Percentiles rank a stretch among this genome's conserved stretches.
Conservation (phyloP, 2,329 filamentous ascomycete species). For the Calonectria honghensis region DNA sequence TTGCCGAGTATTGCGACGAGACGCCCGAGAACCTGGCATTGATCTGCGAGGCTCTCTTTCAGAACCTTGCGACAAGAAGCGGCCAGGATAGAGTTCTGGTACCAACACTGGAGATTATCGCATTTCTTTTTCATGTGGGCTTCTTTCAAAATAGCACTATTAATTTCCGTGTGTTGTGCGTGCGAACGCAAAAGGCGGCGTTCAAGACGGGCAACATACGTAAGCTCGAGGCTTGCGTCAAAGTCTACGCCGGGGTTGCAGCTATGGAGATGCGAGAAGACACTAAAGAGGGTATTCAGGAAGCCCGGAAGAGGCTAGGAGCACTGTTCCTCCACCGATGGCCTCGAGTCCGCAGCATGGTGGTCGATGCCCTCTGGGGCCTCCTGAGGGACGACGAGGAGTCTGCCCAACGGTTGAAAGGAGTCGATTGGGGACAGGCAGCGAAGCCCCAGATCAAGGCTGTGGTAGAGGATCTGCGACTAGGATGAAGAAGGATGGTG, state of each 20-base stretch:
- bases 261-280: constrained; percentile 57
- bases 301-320: constrained; percentile 80
- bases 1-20: constrained; percentile 72
- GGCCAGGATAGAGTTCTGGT: constrained; percentile 82
- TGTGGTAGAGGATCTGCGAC: constrained; percentile 65
- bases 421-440: constrained; percentile 76
- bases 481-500: constrained; percentile 52
- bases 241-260: constrained; percentile 84
- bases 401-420: constrained; percentile 63
- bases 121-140: constrained; percentile 83
- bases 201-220: constrained; percentile 89
- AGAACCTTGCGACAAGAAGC: constrained; percentile 72
- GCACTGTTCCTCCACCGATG: constrained; percentile 88
- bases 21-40: constrained; percentile 63
- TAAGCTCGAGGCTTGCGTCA: constrained; percentile 87
- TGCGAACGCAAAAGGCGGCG: constrained; percentile 84
- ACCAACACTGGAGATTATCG: constrained; percentile 84
- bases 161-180: constrained; percentile 76
- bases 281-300: constrained; percentile 65
- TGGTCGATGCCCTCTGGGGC: constrained; percentile 77
- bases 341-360: constrained; percentile 79
- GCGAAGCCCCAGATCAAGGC: constrained; percentile 67
- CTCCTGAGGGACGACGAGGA: constrained; percentile 59
- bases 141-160: constrained; percentile 65
- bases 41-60: constrained; percentile 70